Evolutionary conservation across 2,329 filamentous ascomycete genomes (phyloP).

Genomic region (Davidsoniella eucalypti): DNA sequence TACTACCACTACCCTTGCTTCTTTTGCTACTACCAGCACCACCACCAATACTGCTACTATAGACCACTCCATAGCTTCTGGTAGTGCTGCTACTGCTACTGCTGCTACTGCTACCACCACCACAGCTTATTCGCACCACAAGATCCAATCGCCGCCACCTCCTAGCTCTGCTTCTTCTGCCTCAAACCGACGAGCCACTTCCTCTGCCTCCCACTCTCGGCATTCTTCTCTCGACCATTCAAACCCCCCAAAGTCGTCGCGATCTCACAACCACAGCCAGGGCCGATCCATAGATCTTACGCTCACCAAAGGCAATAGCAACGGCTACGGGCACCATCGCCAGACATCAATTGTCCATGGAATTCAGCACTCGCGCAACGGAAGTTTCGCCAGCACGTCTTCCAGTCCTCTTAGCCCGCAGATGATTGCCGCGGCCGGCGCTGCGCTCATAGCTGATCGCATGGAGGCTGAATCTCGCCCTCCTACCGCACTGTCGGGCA

Average conservation of each 20-base stretch:
- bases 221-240: conserved; percentile 43
- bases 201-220: conserved; percentile 33
- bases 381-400: conserved; percentile 64
- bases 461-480: conserved; percentile 28
- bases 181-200: conserved; percentile 30
- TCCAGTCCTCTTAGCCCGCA: conserved; percentile 79
- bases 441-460: conserved; percentile 34
- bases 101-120: neutral
- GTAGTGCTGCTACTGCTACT: neutral
- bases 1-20: neutral
- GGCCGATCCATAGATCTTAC: conserved; percentile 25
- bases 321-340: conserved; percentile 68
- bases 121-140: neutral
- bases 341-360: conserved; percentile 97
- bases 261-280: conserved; percentile 19
- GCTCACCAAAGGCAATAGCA: conserved; percentile 32
- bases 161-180: conserved; percentile 19
- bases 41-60: neutral
- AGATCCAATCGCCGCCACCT: neutral
- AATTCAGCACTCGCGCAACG: conserved; percentile 80
- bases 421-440: conserved; percentile 56
- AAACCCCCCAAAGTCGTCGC: conserved; percentile 19
- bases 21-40: neutral
- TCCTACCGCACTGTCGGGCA: conserved; percentile 21
- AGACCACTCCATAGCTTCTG: neutral